phyloP scores from a whole-genome alignment of 345 rosid genomes.

The Eutrema japonicum region DNA sequence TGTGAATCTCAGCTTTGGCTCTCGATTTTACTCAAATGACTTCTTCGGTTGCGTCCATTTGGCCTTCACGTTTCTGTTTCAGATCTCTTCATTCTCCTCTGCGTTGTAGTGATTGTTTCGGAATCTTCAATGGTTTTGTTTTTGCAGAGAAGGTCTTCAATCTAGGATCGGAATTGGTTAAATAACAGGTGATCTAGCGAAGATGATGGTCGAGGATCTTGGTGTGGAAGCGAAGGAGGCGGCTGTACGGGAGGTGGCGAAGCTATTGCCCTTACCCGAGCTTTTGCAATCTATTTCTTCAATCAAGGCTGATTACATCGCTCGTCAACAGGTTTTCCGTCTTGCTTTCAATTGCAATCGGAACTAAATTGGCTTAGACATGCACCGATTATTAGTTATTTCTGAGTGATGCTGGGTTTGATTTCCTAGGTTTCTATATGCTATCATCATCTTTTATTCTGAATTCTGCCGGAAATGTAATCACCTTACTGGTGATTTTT shows the following conservation, averaged over 20 bases:
- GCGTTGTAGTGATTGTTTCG: neutral
- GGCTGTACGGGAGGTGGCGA: conserved; percentile 97
- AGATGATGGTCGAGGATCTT: conserved; percentile 91
- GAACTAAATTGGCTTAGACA: conserved; percentile 15
- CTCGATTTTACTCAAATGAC: conserved; percentile 31
- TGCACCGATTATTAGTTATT: conserved; percentile 2
- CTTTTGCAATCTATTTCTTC: conserved; percentile 81
- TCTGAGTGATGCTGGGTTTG: conserved; percentile 17
- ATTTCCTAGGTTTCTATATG: conserved; percentile 7
- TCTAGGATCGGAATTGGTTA: conserved; percentile 29
- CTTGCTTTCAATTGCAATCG: conserved; percentile 10
- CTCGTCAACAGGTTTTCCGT: conserved; percentile 83
- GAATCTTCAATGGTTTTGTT: neutral
- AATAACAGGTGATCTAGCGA: conserved; percentile 36
- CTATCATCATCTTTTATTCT: neutral
- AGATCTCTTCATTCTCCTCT: conserved; percentile 37
- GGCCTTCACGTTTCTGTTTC: conserved; percentile 6
- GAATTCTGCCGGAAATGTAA: neutral
- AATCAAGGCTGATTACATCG: conserved; percentile 89
- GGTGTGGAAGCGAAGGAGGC: conserved; percentile 99
- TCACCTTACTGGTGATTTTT: conserved; percentile 8
- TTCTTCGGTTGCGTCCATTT: conserved; percentile 29
- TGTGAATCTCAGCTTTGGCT: neutral
- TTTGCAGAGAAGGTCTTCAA: conserved; percentile 25
- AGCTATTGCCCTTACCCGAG: conserved; percentile 89